A percentile compares a stretch with the other conserved stretches of the same genome.
Conservation (phyloP, 805 yeast genomes). For the Candida namnaoensis region DNA sequence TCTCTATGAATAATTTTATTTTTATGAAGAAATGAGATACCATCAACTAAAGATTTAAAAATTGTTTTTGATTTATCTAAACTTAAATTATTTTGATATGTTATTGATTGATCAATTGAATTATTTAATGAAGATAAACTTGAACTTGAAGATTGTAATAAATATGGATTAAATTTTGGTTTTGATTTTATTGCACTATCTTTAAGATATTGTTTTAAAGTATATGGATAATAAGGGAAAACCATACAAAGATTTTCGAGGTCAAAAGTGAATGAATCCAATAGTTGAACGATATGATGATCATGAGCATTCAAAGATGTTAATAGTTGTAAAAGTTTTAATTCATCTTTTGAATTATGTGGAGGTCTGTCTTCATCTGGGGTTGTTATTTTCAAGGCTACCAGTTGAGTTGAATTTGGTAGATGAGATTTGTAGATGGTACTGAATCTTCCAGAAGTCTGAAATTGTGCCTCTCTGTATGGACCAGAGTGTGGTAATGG, state of each 20-base stretch:
- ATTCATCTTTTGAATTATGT: slow-evolving; percentile 39
- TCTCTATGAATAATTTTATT: slow-evolving; percentile 86
- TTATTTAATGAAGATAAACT: slow-evolving; percentile 9
- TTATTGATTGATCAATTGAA: slow-evolving; percentile 2
- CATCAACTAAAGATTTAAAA: slow-evolving; percentile 30
- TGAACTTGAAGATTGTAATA: slow-evolving; percentile 10
- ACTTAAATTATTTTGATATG: slow-evolving; percentile 9
- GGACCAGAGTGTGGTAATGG: background rate
- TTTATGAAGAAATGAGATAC: slow-evolving; percentile 56
- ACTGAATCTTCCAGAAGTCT: slow-evolving; percentile 37
- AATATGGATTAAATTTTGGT: slow-evolving; percentile 28
- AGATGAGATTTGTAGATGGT: slow-evolving; percentile 24
- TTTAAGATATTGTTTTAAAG: slow-evolving; percentile 26
- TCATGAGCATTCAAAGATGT: slow-evolving; percentile 6
- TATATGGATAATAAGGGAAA: slow-evolving; percentile 29
- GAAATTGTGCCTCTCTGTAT: slow-evolving; percentile 4
- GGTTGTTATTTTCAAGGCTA: slow-evolving; percentile 39
- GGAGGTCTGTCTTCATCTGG: slow-evolving; percentile 46
- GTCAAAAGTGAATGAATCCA: slow-evolving; percentile 16
- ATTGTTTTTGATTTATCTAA: slow-evolving; percentile 16
- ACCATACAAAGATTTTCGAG: slow-evolving; percentile 29
- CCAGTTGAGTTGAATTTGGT: slow-evolving; percentile 5
- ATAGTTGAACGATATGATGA: slow-evolving; percentile 10
- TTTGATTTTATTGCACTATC: slow-evolving; percentile 10
- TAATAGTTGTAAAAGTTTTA: slow-evolving; percentile 24